Percentiles rank a stretch among this genome's conserved stretches.
phyloP scores from a whole-genome alignment of 208 protist species.

The Eutreptiella sp. region DNA sequence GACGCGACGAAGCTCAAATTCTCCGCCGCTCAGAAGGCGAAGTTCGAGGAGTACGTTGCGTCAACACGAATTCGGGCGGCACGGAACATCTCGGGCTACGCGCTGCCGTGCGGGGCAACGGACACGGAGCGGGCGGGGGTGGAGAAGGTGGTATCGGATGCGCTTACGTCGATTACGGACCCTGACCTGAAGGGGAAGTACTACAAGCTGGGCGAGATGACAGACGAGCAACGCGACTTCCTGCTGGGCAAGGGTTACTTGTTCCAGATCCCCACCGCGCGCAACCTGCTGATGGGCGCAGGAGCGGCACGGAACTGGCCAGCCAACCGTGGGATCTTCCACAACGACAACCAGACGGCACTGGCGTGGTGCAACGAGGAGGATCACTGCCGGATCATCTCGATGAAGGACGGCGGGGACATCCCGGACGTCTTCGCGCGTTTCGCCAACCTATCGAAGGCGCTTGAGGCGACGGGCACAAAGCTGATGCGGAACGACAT shows the following conservation, averaged over 20 bases:
- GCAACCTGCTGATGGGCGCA: conserved; percentile 47
- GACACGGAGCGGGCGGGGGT: conserved; percentile 47
- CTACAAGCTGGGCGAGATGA: conserved; percentile 49
- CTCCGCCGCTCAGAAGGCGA: conserved; percentile 40
- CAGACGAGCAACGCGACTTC: conserved; percentile 47
- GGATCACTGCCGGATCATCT: conserved; percentile 60
- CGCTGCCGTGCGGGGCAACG: conserved; percentile 46
- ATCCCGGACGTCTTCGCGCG: conserved; percentile 51
- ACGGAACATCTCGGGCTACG: conserved; percentile 47
- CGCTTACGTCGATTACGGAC: conserved; percentile 40
- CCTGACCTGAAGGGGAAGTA: conserved; percentile 51
- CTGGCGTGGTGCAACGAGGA: conserved; percentile 62
- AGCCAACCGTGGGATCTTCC: conserved; percentile 54
- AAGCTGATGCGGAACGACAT: conserved; percentile 46
- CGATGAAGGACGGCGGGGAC: conserved; percentile 56
- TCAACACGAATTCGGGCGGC: conserved; percentile 53
- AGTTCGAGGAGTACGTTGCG: conserved; percentile 47
- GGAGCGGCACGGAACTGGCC: conserved; percentile 62
- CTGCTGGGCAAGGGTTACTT: conserved; percentile 55
- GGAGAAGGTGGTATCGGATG: conserved; percentile 40
- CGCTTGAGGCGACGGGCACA: conserved; percentile 12
- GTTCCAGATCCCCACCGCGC: conserved; percentile 62
- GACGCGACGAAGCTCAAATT: conserved; percentile 42
- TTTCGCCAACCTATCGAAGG: conserved; percentile 44
- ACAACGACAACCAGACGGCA: conserved; percentile 59